Percentiles rank a stretch among this genome's conserved stretches.
These are phyloP conservation scores for Oropetium thomaeum DNA, from an alignment of 176 grass and related monocot genomes.

Conservation along the genomic window DNA sequence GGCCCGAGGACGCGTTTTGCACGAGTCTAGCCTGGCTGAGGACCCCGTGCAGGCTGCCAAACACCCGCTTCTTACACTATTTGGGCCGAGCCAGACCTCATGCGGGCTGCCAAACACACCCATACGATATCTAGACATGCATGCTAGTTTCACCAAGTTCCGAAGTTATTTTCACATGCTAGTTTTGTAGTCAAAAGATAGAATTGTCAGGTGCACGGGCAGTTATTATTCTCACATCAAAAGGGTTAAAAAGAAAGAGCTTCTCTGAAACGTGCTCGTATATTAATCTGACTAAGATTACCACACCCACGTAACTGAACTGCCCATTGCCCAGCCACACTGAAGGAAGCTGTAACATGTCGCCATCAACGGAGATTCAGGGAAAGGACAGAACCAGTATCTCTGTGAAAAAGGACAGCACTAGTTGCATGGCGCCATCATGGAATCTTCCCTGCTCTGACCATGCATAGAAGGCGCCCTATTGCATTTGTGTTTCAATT, in stretches of 20 bases:
- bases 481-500: neutral
- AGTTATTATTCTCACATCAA: neutral
- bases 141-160: too few relatives aligned
- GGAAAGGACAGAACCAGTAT: slow-evolving; percentile 12
- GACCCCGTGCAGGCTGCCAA: too few relatives aligned
- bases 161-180: too few relatives aligned
- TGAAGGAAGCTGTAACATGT: neutral
- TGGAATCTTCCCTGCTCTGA: slow-evolving; percentile 25
- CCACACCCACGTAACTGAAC: neutral
- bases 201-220: neutral
- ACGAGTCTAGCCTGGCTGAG: too few relatives aligned
- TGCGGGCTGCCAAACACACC: too few relatives aligned
- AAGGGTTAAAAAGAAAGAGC: neutral
- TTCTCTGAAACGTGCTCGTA: neutral
- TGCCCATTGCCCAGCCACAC: neutral
- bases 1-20: too few relatives aligned
- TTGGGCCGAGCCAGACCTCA: too few relatives aligned
- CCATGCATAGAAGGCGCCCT: neutral
- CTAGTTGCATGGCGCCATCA: slow-evolving; percentile 19
- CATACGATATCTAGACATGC: too few relatives aligned
- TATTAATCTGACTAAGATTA: neutral
- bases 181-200: too few relatives aligned
- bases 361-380: slow-evolving; percentile 2
- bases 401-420: neutral
- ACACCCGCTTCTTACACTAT: too few relatives aligned